Evolutionary conservation across 2,329 filamentous ascomycete genomes (phyloP), one percentile per base, ranked within the genome.

Genomic region (Sporothrix humicola): DNA sequence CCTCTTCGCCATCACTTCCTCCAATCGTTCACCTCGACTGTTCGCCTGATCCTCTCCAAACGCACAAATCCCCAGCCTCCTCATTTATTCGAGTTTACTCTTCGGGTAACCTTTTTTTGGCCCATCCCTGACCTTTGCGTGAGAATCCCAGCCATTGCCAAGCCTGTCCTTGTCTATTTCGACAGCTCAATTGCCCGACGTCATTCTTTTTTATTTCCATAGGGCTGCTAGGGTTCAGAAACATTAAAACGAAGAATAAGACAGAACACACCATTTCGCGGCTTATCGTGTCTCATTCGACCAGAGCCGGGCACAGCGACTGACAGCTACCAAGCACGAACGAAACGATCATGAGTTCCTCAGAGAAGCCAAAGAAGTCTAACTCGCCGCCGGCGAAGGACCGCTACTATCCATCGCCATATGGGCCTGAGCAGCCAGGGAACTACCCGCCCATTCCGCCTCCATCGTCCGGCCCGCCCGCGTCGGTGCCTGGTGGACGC

Each of bases 391-490:
- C 63, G 20, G 26, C 71, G 37, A 54, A 54, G 26, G 63, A 66
- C 6, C 52, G 71, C 1, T 69, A 69, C 48, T 59, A 69, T 15
- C 42, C 54, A 8, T 61, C 63, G 15, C 42, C 63, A 8, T 73
- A 73, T 26, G 71, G 71, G 37, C 42, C 63, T 1, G 52, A 48
- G 15, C 61, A 68, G 61, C 71, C 71, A 8, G 71, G 71, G 9
- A 50, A 42, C 58, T 72, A 72, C 23, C 70, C 70, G 20, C 59
- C 48, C 12, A 66, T 72, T 15, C 71, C 71, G 10, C 48, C 48
- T 13, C 59, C 59, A 10, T 56, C 31, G 17, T 46, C 71, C 3
- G 71, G 52, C 15, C 71, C 42, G 5, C 61, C 71, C 6, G 59
- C 59, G 13, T 71, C 69, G 23, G 69, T 23, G 17, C 56, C 69